phyloP scores from a whole-genome alignment of 164 flowering plant genomes.

The Sextonia rubra region DNA sequence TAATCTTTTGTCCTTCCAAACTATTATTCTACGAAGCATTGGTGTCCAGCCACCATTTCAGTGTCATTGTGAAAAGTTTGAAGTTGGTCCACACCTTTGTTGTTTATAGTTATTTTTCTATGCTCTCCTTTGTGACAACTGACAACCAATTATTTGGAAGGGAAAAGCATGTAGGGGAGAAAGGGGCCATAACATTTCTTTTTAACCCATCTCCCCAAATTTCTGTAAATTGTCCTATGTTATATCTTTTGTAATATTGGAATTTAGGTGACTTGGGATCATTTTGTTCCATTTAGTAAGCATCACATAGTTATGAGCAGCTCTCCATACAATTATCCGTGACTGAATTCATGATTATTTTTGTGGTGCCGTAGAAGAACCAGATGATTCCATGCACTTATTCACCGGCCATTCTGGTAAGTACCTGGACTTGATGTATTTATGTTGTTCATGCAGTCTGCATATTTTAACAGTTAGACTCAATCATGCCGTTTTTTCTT shows the following conservation, averaged over 20 bases:
- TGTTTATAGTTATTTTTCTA: no score
- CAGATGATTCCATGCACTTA: constrained; percentile 77
- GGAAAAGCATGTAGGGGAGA: neutral
- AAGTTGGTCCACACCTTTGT: no score
- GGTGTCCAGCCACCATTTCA: no score
- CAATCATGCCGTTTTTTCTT: neutral
- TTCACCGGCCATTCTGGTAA: constrained; percentile 88
- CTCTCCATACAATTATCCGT: neutral
- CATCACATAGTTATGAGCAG: neutral
- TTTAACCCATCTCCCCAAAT: neutral
- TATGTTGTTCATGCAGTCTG: neutral
- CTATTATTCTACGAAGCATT: no score
- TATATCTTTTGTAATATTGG: neutral
- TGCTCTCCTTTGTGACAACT: no score
- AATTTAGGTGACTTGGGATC: neutral
- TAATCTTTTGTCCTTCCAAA: no score
- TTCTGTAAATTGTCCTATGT: neutral
- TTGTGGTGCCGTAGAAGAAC: constrained; percentile 36
- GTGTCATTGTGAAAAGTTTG: no score
- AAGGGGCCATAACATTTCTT: neutral
- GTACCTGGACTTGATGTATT: constrained; percentile 3
- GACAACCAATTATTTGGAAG: no score
- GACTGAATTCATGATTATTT: neutral
- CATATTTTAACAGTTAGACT: neutral
- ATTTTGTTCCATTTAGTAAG: neutral